phyloP scores from a whole-genome alignment of 106 monocot genomes.

The Agapanthus africanus region DNA sequence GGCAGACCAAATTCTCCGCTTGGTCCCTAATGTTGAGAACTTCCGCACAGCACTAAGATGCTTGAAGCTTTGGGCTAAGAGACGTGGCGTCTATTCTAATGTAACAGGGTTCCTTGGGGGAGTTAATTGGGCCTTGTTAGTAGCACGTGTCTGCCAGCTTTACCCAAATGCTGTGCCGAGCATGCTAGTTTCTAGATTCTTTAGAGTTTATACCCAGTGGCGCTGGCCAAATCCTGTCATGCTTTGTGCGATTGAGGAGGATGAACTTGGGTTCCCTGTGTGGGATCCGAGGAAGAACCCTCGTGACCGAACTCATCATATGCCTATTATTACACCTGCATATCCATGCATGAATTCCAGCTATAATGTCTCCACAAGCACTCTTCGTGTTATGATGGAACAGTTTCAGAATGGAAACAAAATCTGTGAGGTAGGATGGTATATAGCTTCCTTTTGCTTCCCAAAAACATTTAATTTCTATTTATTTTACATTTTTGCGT shows the following conservation, averaged over 20 bases:
- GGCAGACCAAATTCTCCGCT: conserved; percentile 92
- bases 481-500: not conserved
- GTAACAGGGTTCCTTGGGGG: conserved; percentile 99
- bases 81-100: conserved; percentile 95
- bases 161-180: conserved; percentile 94
- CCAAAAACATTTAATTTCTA: not conserved
- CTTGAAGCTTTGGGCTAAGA: conserved; percentile 93
- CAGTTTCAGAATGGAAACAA: conserved; percentile 78
- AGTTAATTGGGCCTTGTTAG: conserved; percentile 93
- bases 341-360: conserved; percentile 99
- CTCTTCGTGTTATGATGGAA: conserved; percentile 90
- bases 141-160: conserved; percentile 87
- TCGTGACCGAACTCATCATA: conserved; percentile 80
- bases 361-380: conserved; percentile 92
- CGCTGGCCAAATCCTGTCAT: conserved; percentile 98
- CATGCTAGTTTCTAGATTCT: conserved; percentile 92
- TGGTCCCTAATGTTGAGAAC: conserved; percentile 89
- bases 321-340: conserved; percentile 99
- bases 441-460: not conserved
- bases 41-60: conserved; percentile 79
- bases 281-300: conserved; percentile 97
- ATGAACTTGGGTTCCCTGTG: conserved; percentile 87
- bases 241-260: conserved; percentile 80
- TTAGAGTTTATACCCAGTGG: conserved; percentile 97
- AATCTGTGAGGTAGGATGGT: conserved; percentile 63